Percentiles rank a stretch among this genome's conserved stretches.
phyloP scores from a whole-genome alignment of 2,329 filamentous ascomycete species.

The Pyricularia pennisetigena region DNA sequence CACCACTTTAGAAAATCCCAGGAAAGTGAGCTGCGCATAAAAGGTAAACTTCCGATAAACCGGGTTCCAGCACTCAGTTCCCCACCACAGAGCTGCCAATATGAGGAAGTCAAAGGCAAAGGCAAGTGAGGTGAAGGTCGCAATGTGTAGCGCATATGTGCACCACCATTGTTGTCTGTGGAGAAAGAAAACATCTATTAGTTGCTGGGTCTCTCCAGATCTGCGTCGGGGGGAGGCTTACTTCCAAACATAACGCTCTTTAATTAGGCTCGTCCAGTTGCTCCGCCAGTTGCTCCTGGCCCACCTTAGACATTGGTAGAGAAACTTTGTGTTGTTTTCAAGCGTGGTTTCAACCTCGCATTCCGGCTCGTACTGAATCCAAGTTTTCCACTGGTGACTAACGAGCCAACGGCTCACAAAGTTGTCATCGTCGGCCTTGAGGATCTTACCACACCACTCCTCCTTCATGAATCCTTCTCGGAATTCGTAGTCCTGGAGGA shows the following conservation, averaged over 20 bases:
- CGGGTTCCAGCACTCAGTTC: conserved; percentile 50
- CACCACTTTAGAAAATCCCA: conserved; percentile 76
- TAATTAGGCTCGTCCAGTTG: conserved; percentile 83
- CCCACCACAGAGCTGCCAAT: conserved; percentile 59
- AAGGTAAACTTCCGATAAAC: conserved; percentile 44
- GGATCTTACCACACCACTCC: conserved; percentile 76
- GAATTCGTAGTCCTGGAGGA: conserved; percentile 77
- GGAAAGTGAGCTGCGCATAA: conserved; percentile 57
- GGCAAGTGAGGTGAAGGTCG: conserved; percentile 84
- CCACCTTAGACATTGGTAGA: conserved; percentile 92
- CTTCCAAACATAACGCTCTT: conserved; percentile 77
- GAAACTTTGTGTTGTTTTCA: conserved; percentile 78
- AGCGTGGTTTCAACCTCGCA: conserved; percentile 90
- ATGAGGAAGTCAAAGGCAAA: conserved; percentile 68
- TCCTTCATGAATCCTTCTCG: conserved; percentile 85
- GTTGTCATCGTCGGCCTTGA: conserved; percentile 97
- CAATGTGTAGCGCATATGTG: conserved; percentile 85
- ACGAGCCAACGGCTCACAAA: conserved; percentile 97
- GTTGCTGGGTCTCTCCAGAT: too few species aligned
- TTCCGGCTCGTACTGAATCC: conserved; percentile 86
- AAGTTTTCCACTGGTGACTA: conserved; percentile 84
- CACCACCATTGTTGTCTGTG: conserved; percentile 83
- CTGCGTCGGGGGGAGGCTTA: conserved; percentile 36
- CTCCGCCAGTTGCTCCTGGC: conserved; percentile 96
- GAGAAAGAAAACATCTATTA: conserved; percentile 5